Evolutionary conservation across 192 early-diverging fungal species (phyloP).

Genomic region (Entomortierella parvispora): DNA sequence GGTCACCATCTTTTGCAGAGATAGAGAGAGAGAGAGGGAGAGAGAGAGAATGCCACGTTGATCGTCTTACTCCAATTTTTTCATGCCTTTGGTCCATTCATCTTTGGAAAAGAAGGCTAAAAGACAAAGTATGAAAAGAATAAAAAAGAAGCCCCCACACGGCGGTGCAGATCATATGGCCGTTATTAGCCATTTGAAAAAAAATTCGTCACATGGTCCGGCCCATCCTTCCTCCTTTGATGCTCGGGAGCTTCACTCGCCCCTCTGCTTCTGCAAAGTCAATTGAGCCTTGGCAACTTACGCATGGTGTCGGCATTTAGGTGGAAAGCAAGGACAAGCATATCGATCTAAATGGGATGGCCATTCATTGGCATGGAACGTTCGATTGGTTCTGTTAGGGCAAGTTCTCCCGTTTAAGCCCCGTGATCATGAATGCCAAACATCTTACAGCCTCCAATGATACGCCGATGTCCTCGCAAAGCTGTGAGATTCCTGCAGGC

Average conservation of each 20-base stretch:
- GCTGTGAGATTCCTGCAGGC: conserved; percentile 39
- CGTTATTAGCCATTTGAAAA: neutral
- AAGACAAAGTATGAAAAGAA: neutral
- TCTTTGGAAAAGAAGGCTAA: conserved; percentile 61
- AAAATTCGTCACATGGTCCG: no score
- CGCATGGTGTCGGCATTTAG: conserved; percentile 48
- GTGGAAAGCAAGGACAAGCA: conserved; percentile 48
- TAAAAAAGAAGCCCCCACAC: no score
- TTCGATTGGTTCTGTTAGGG: neutral
- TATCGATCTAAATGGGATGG: conserved; percentile 29
- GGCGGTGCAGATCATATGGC: neutral
- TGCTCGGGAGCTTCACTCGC: no score
- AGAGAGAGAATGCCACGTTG: neutral
- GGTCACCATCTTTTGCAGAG: no score
- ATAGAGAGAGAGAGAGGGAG: no score
- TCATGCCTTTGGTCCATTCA: conserved; percentile 46
- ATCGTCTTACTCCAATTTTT: conserved; percentile 22
- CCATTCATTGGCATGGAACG: neutral
- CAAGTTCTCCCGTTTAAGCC: neutral
- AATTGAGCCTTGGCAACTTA: no score
- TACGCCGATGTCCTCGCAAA: conserved; percentile 44
- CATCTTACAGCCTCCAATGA: conserved; percentile 37
- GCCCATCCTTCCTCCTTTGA: no score
- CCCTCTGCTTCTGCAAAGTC: no score
- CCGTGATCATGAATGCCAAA: neutral